These are phyloP conservation scores for Albophoma yamanashiensis DNA, from an alignment of 2,329 filamentous ascomycete species.

Conservation along the genomic window DNA sequence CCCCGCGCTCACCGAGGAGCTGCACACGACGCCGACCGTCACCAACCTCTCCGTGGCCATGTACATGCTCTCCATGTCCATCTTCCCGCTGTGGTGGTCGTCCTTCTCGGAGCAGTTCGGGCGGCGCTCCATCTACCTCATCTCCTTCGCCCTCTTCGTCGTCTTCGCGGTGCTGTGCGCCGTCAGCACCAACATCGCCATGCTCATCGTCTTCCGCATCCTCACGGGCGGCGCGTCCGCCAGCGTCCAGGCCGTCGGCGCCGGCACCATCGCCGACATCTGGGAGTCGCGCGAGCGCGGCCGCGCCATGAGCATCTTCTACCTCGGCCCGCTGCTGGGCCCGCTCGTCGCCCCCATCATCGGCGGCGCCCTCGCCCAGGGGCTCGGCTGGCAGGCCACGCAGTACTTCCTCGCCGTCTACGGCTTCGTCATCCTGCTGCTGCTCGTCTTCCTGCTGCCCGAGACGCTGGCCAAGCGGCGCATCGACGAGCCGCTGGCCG, in stretches of 20 bases:
- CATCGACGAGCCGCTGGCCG: constrained; percentile 9
- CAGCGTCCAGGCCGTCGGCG: constrained; percentile 72
- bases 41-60: constrained; percentile 68
- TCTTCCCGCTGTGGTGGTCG: constrained; percentile 82
- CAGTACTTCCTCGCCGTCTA: constrained; percentile 71
- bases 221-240: constrained; percentile 67
- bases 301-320: constrained; percentile 73
- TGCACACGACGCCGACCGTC: constrained; percentile 52
- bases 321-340: constrained; percentile 65
- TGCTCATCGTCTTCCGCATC: constrained; percentile 70
- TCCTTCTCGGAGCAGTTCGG: constrained; percentile 66
- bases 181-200: constrained; percentile 56
- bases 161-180: constrained; percentile 62
- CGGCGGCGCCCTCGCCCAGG: constrained; percentile 60
- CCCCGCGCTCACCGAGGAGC: constrained; percentile 47
- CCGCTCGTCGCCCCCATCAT: constrained; percentile 68
- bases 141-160: constrained; percentile 62
- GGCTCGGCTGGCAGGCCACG: constrained; percentile 63
- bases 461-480: constrained; percentile 45
- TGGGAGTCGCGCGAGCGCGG: constrained; percentile 67
- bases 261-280: constrained; percentile 72
- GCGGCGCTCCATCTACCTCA: constrained; percentile 66
- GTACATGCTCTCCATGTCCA: constrained; percentile 75
- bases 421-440: constrained; percentile 44
- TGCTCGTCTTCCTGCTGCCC: constrained; percentile 51